Conservation (phyloP, 1,139 yeast genomes). For the Lipomyces yarrowii region DNA sequence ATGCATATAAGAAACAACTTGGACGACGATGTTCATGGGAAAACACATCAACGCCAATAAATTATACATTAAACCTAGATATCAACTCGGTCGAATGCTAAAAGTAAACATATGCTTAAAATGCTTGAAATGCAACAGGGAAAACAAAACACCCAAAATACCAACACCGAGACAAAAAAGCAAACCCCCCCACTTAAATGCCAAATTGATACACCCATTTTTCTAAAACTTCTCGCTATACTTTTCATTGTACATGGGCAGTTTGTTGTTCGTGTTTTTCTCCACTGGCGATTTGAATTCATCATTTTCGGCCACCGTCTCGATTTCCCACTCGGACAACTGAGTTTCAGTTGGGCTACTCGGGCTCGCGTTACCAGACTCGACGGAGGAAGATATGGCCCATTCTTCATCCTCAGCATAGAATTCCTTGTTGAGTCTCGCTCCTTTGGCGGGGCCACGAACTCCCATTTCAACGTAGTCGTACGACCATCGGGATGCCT, state of each 20-base stretch:
- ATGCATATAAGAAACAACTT: neutral
- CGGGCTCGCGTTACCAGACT: slow-evolving; percentile 10
- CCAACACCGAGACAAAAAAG: neutral
- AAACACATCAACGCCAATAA: neutral
- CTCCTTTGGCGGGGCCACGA: slow-evolving; percentile 18
- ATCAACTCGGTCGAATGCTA: neutral
- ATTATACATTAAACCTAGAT: neutral
- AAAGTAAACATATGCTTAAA: neutral
- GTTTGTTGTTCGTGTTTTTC: slow-evolving; percentile 3
- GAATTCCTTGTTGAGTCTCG: slow-evolving; percentile 26
- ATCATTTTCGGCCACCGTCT: slow-evolving; percentile 27
- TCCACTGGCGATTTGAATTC: slow-evolving; percentile 20
- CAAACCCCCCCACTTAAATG: neutral
- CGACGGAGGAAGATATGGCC: slow-evolving; percentile 9
- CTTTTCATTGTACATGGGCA: neutral
- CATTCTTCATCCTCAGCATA: slow-evolving; percentile 20
- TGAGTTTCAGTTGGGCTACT: slow-evolving; percentile 8
- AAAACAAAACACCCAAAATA: neutral
- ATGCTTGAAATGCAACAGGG: neutral
- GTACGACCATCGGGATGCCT: slow-evolving; percentile 90
- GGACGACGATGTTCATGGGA: neutral
- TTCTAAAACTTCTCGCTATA: slow-evolving; percentile 4
- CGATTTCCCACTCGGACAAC: slow-evolving; percentile 26
- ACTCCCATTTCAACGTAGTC: slow-evolving; percentile 45
- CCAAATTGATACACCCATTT: neutral